Base-by-base conservation (phyloP, 768 basidiomycete species). In the Polyporus arcularius region DNA sequence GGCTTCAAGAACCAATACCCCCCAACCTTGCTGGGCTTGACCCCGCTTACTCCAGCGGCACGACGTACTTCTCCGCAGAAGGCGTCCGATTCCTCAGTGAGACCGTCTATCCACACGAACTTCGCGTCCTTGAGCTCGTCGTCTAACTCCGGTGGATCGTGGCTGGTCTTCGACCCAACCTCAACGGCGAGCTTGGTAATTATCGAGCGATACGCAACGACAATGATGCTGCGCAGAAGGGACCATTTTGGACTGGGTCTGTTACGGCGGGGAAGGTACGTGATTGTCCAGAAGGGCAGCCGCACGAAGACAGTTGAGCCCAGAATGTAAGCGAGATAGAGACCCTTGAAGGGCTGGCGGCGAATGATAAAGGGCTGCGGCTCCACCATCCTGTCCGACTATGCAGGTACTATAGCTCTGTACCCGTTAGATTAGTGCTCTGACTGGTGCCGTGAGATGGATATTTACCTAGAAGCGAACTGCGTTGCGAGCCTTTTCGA, bases 1-100 rank as follows among this genome's bases (percentile, higher is more conserved):
- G 53, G 40, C 48, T 65, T 63, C 58, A 68, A 59, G 6, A 64
- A 28, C 68, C 70, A 71, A 56, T 70, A 71, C 3, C 62, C 70
- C 0, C 64, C 67, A n/a, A 68, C 62, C 12, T 60, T 53, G 16
- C 51, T 49, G 40, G 60, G 53, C 16, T 63, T 53, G 7, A 66
- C 67, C 16, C 48, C 50, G 8, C 56, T 65, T 3, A 50, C 35
- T 5, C 40, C 53, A 1, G 68, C 68, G 51, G 58, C 58, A 14
- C 58, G 53, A 32, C 58, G 62, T 12, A 69, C 55, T 38, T 69
- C 65, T 10, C 70, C 70, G 21, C 60, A 28, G 54, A 71, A 49
- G 41, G 68, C 63, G 18, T 61, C 43, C 18, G 46, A 26, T 11
- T 48, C 46, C 26, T 60, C 48, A 7, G 61, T 61, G 12, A 55